A percentile compares a stretch with the other conserved stretches of the same genome.
These are phyloP conservation scores for Amphibolis antarctica DNA, from an alignment of 106 monocot species.

Conservation along the genomic window DNA sequence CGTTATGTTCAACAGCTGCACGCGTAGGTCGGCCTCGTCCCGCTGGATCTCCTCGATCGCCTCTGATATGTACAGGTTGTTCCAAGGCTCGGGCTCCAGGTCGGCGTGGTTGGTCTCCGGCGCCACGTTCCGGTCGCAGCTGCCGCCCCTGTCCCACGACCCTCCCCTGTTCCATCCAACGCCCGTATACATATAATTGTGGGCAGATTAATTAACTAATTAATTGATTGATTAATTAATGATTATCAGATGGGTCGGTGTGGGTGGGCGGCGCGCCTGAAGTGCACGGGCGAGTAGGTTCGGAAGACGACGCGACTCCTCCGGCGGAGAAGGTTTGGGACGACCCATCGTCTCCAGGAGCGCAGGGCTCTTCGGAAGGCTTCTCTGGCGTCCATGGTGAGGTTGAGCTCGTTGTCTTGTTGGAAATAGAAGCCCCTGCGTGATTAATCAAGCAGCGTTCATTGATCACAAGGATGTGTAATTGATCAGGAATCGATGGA, in stretches of 20 bases:
- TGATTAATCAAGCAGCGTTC: neutral
- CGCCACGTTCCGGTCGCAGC: conserved; percentile 14
- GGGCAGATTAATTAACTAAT: conserved; percentile 1
- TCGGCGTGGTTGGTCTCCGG: conserved; percentile 15
- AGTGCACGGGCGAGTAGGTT: conserved; percentile 62
- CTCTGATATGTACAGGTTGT: conserved; percentile 20
- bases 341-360: conserved; percentile 45
- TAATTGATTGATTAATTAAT: neutral
- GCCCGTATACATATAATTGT: no score
- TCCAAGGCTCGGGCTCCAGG: conserved; percentile 41
- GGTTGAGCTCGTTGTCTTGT: conserved; percentile 39
- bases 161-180: no score
- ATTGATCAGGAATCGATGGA: neutral
- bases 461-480: neutral
- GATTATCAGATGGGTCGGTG: neutral
- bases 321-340: conserved; percentile 16
- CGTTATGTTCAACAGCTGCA: conserved; percentile 49
- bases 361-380: conserved; percentile 35
- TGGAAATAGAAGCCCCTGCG: conserved; percentile 72
- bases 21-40: conserved; percentile 2
- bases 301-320: conserved; percentile 50
- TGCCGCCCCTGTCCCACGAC: conserved; percentile 49
- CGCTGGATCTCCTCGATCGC: conserved; percentile 10
- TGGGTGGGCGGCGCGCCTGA: conserved; percentile 28
- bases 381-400: conserved; percentile 48